A percentile compares a stretch with the other conserved stretches of the same genome.
Conservation (phyloP, 495 filamentous ascomycete genomes). For the Cenococcum geophilum region DNA sequence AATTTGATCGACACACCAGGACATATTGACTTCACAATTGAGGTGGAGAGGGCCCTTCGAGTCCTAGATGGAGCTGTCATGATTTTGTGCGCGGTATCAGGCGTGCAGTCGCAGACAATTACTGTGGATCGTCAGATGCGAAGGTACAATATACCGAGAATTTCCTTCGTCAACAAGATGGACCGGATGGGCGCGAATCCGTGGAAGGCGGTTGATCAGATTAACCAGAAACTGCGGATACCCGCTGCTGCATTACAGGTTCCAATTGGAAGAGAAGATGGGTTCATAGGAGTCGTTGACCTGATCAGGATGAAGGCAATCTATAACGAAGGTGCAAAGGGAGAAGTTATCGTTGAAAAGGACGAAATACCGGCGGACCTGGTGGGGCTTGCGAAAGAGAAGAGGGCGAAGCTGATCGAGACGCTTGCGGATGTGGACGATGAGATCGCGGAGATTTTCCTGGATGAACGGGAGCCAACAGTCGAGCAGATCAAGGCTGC, state of each 20-base stretch:
- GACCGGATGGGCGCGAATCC: slow-evolving; percentile 98
- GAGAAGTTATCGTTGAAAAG: slow-evolving; percentile 62
- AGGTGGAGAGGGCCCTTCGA: slow-evolving; percentile 92
- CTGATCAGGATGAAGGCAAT: slow-evolving; percentile 86
- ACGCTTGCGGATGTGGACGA: slow-evolving; percentile 96
- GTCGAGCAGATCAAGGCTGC: slow-evolving; percentile 78
- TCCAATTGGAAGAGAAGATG: slow-evolving; percentile 88
- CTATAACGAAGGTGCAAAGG: slow-evolving; percentile 79
- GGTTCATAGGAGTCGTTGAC: slow-evolving; percentile 92
- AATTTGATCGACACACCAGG: slow-evolving; percentile 99
- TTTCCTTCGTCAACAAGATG: slow-evolving; percentile 99
- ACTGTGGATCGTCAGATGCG: slow-evolving; percentile 99
- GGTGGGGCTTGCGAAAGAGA: slow-evolving; percentile 66
- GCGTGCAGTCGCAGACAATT: slow-evolving; percentile 96
- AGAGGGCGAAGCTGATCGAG: slow-evolving; percentile 79
- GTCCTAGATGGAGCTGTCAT: slow-evolving; percentile 97
- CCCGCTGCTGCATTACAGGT: slow-evolving; percentile 92
- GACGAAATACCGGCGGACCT: slow-evolving; percentile 78
- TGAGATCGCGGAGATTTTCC: slow-evolving; percentile 93
- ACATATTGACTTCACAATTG: slow-evolving; percentile 99
- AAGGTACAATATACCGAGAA: slow-evolving; percentile 90
- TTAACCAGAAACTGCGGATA: slow-evolving; percentile 89
- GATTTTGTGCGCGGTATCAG: slow-evolving; percentile 96
- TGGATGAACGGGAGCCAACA: slow-evolving; percentile 76
- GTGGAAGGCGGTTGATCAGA: slow-evolving; percentile 95